phyloP scores from a whole-genome alignment of 2,329 filamentous ascomycete genomes.

The Neoascochyta sp. region DNA sequence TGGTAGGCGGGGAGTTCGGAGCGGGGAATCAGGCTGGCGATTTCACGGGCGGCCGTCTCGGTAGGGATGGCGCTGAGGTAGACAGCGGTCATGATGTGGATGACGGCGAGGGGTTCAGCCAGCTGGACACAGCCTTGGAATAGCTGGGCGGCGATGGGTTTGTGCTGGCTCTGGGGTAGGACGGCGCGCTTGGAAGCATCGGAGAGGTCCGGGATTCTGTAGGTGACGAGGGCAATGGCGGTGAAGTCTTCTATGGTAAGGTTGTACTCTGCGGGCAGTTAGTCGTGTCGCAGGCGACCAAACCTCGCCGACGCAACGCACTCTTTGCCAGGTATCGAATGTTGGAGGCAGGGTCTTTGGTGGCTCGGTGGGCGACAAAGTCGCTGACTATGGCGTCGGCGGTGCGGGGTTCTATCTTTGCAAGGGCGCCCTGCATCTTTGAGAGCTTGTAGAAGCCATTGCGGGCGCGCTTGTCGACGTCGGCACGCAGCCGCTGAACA shows the following conservation, averaged over 20 bases:
- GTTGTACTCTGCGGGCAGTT: slow-evolving; percentile 21
- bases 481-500: slow-evolving; percentile 13
- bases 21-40: slow-evolving; percentile 16
- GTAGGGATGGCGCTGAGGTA: slow-evolving; percentile 13
- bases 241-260: slow-evolving; percentile 21
- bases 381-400: slow-evolving; percentile 26
- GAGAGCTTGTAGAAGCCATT: slow-evolving; percentile 17
- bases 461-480: slow-evolving; percentile 21
- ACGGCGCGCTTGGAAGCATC: slow-evolving; percentile 15
- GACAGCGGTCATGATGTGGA: slow-evolving; percentile 28
- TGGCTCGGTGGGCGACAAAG: slow-evolving; percentile 19
- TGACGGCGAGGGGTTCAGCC: slow-evolving; percentile 25
- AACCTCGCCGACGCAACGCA: slow-evolving; percentile 8
- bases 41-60: slow-evolving; percentile 8
- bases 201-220: slow-evolving; percentile 21
- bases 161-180: slow-evolving; percentile 25
- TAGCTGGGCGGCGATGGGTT: slow-evolving; percentile 13
- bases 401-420: slow-evolving; percentile 9
- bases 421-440: slow-evolving; percentile 14
- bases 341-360: slow-evolving; percentile 16
- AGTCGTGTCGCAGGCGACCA: slow-evolving; percentile 1
- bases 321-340: slow-evolving; percentile 18
- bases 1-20: slow-evolving; percentile 18
- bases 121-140: slow-evolving; percentile 28
- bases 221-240: slow-evolving; percentile 23